Base-by-base conservation (phyloP, 176 grass and related monocot species). In the Oryza officinalis region DNA sequence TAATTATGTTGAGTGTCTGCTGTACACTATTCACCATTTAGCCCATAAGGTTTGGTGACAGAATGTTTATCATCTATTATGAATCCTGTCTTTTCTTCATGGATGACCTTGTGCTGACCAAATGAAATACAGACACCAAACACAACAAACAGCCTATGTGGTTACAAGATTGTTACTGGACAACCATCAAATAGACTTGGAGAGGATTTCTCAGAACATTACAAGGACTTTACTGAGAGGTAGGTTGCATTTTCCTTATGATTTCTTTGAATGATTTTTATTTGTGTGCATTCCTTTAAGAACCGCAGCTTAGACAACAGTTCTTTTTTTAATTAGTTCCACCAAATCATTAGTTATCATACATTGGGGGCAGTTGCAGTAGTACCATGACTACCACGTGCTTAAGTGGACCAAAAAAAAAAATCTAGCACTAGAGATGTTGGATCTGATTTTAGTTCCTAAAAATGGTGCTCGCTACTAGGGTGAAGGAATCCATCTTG, bases 101-200 rank as follows among this genome's bases (percentile, higher is more conserved):
- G 54, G 27, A 80, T 54, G 68, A 45, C 15, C 27, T 70, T 79
- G 46, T 85, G 74, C 65, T 90, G 35, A 90, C 14, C 80, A 74
- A 52, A 64, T 75, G 57, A 59, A 72, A 81, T 90, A 65, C 76
- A 99, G 96, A 96, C 93, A 75, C 96, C 96, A 79, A 99, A 99
- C 78, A 94, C 93, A 14, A 99, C 96, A 54, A 99, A 99, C 72
- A 99, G 93, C 86, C 89, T 99, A 50, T 99, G 93, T 67, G 96
- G 96, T 68, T 99, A 96, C 89, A 99, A 92, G 89, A 99, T 99
- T 64, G 96, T 99, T 76, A 99, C 96, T 75, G 96, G 96, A 30
- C 96, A 99, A 74, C 96, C 96, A 44, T 99, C 96, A 52, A 93
- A 99, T 85, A 94, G 96, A 83, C 91, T 99, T 74, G 96, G 96